Evolutionary conservation across 164 flowering plant species (phyloP).

Genomic region (Kingdonia uniflora): DNA sequence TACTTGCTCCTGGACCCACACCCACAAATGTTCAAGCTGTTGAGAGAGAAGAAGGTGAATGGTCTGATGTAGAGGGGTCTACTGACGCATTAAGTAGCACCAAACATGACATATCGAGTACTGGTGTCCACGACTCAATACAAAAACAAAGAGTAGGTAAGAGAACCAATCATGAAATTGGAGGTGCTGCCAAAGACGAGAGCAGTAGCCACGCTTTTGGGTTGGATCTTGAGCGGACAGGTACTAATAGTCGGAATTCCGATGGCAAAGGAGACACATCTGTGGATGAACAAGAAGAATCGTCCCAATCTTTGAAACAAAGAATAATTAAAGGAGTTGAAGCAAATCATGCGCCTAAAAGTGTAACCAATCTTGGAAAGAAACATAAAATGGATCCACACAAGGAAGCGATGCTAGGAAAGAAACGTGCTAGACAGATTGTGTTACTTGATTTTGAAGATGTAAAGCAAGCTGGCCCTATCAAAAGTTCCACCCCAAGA

Average conservation of each 20-base stretch:
- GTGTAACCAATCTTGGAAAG: slow-evolving; percentile 56
- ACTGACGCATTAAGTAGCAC: slow-evolving; percentile 19
- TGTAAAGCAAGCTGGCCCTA: slow-evolving; percentile 76
- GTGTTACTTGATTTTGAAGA: slow-evolving; percentile 87
- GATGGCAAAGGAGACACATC: slow-evolving; percentile 31
- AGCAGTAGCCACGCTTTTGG: slow-evolving; percentile 18
- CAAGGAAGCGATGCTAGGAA: slow-evolving; percentile 86
- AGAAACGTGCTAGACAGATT: slow-evolving; percentile 78
- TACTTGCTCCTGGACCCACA: slow-evolving; percentile 16
- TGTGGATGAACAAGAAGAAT: slow-evolving; percentile 40
- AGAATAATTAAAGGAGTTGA: slow-evolving; percentile 67
- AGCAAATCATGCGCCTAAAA: slow-evolving; percentile 62
- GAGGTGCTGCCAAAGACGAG: slow-evolving; percentile 15
- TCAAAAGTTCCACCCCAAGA: slow-evolving; percentile 69
- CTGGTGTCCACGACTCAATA: slow-evolving; percentile 14
- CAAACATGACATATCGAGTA: slow-evolving; percentile 17
- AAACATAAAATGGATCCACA: slow-evolving; percentile 69
- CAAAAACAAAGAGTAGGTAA: slow-evolving; percentile 23
- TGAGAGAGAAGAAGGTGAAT: slow-evolving; percentile 96
- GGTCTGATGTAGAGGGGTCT: slow-evolving; percentile 70
- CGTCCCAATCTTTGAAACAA: slow-evolving; percentile 28
- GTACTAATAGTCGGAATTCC: slow-evolving; percentile 15
- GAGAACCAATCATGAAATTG: slow-evolving; percentile 12
- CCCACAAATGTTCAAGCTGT: slow-evolving; percentile 23
- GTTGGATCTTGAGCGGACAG: slow-evolving; percentile 26